These are phyloP conservation scores for Fraxinus baroniana DNA, from an alignment of 305 asterid species.

Conservation along the genomic window DNA sequence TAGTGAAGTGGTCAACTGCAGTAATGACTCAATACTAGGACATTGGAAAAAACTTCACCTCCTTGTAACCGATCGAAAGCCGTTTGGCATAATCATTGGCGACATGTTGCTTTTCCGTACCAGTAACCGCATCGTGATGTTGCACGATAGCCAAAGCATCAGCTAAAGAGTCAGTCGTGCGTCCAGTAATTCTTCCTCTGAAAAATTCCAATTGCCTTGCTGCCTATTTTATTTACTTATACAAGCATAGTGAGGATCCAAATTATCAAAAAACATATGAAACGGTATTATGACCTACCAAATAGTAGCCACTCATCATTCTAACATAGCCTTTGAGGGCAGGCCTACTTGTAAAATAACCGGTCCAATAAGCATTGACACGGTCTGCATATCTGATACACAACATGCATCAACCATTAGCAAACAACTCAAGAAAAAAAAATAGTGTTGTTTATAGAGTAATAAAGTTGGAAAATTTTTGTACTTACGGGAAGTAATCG, in stretches of 20 bases:
- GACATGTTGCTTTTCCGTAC: conserved; percentile 79
- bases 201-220: conserved; percentile 73
- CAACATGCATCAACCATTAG: conserved; percentile 22
- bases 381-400: conserved; percentile 86
- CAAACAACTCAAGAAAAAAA: conserved; percentile 2
- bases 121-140: conserved; percentile 90
- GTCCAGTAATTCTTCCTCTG: conserved; percentile 57
- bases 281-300: conserved; percentile 51
- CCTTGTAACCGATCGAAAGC: conserved; percentile 72
- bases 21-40: not conserved
- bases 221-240: conserved; percentile 46
- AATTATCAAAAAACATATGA: conserved; percentile 20
- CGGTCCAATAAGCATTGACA: conserved; percentile 92
- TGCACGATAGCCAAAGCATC: conserved; percentile 79
- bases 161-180: conserved; percentile 65
- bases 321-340: conserved; percentile 80
- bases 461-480: not conserved
- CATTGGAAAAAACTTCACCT: conserved; percentile 39
- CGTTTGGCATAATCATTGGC: conserved; percentile 82
- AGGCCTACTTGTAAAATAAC: conserved; percentile 92
- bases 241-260: conserved; percentile 25
- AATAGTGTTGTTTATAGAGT: not conserved
- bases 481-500: conserved; percentile 91
- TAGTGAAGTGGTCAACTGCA: not conserved
- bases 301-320: conserved; percentile 80